Evolutionary conservation across 805 yeast species (phyloP).

Genomic region (Helenozyma baotianmanensis): DNA sequence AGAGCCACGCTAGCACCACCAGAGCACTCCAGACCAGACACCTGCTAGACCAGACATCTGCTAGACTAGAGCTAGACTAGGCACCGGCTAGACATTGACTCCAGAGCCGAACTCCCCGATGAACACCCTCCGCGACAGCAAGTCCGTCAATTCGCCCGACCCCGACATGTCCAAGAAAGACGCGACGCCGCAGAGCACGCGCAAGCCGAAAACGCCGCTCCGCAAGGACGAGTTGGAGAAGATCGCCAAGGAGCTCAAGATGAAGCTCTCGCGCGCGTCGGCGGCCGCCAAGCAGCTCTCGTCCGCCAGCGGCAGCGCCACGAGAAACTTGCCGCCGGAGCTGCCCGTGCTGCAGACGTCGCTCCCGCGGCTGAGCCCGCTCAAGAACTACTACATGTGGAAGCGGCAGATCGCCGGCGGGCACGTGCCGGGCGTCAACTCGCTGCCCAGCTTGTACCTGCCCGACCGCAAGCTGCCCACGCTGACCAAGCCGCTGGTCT

Average conservation of each 20-base stretch:
- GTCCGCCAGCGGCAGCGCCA: slow-evolving; percentile 14
- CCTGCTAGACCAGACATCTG: too few relatives aligned
- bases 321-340: slow-evolving; percentile 17
- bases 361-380: slow-evolving; percentile 24
- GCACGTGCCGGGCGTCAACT: slow-evolving; percentile 15
- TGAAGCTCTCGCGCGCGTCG: slow-evolving; percentile 39
- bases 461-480: slow-evolving; percentile 39
- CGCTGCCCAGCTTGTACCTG: slow-evolving; percentile 33
- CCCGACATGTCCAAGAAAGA: slow-evolving; percentile 12
- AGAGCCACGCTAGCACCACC: too few relatives aligned
- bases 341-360: slow-evolving; percentile 13
- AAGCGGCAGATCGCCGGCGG: slow-evolving; percentile 23
- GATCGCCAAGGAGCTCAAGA: slow-evolving; percentile 40
- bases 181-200: slow-evolving; percentile 3
- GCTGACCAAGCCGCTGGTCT: slow-evolving; percentile 32
- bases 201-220: slow-evolving; percentile 32
- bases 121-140: slow-evolving; percentile 24
- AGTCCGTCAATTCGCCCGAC: slow-evolving; percentile 14
- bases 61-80: too few relatives aligned
- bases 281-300: slow-evolving; percentile 37
- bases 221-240: slow-evolving; percentile 42
- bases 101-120: too few relatives aligned
- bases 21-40: too few relatives aligned
- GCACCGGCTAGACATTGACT: too few relatives aligned
- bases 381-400: slow-evolving; percentile 27